Evolutionary conservation across 306 rosid species (phyloP).

Genomic region (Glycyrrhiza uralensis): DNA sequence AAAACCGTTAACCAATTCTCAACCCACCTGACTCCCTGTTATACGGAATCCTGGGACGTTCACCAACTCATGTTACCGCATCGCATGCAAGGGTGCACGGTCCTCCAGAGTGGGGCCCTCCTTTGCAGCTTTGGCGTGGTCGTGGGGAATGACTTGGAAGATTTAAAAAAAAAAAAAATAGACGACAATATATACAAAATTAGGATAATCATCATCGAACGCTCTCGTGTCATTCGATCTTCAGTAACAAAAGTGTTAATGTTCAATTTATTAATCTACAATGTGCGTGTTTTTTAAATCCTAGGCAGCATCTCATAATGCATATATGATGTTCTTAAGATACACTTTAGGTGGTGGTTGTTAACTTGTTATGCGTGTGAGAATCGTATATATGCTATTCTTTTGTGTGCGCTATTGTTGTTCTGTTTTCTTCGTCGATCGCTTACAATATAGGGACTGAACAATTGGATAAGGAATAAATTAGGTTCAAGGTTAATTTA

Average conservation of each 20-base stretch:
- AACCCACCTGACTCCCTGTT: background rate
- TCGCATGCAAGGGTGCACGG: conserved; percentile 8
- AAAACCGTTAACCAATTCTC: conserved; percentile 24
- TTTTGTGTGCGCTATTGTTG: background rate
- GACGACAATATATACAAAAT: background rate
- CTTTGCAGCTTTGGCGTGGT: background rate
- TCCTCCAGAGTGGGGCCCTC: background rate
- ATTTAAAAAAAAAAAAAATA: background rate
- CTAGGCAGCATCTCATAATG: background rate
- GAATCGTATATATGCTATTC: conserved; percentile 22
- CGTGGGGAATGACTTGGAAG: background rate
- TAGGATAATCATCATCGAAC: background rate
- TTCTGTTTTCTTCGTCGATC: background rate
- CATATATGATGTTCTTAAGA: background rate
- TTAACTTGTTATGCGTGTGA: background rate
- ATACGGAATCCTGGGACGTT: background rate
- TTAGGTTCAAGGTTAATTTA: background rate
- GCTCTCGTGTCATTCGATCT: background rate
- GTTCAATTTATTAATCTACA: background rate
- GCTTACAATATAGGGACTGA: background rate
- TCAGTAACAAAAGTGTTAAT: background rate
- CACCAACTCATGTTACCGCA: conserved; percentile 16
- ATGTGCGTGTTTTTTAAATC: background rate
- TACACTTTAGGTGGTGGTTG: conserved; percentile 20
- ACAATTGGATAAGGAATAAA: conserved; percentile 20